Conservation (phyloP, 2,329 filamentous ascomycete genomes). For the Talaromyces marneffei region DNA sequence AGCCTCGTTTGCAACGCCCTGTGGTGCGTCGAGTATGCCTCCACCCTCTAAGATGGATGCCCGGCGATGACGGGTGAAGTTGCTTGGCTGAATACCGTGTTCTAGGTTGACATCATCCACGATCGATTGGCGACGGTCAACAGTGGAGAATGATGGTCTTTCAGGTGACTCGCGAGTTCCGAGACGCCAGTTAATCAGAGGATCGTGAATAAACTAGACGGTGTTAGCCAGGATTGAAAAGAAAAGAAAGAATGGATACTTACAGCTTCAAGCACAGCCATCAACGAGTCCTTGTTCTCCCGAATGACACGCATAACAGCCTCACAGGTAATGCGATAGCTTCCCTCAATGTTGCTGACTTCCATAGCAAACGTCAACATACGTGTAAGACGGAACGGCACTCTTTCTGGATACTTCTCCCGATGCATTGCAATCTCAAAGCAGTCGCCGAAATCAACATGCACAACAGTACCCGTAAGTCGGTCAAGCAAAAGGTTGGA, state of each 20-base stretch:
- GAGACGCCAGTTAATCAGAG: slow-evolving; percentile 95
- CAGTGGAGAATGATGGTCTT: slow-evolving; percentile 52
- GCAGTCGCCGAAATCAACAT: slow-evolving; percentile 99
- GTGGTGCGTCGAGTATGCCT: slow-evolving; percentile 40
- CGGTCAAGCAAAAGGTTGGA: slow-evolving; percentile 97
- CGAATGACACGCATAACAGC: slow-evolving; percentile 95
- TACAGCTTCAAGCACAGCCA: slow-evolving; percentile 96
- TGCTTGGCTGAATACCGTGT: slow-evolving; percentile 55
- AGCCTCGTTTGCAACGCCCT: slow-evolving; percentile 39
- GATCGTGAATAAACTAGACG: slow-evolving; percentile 90
- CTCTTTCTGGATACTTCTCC: slow-evolving; percentile 95
- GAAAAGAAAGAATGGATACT: slow-evolving; percentile 38
- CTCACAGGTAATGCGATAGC: slow-evolving; percentile 96
- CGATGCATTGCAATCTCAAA: slow-evolving; percentile 99
- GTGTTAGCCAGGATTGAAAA: not conserved
- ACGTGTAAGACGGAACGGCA: slow-evolving; percentile 93
- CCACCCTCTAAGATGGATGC: slow-evolving; percentile 62
- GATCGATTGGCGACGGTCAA: slow-evolving; percentile 55
- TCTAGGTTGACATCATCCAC: slow-evolving; percentile 46
- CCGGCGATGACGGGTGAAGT: slow-evolving; percentile 60
- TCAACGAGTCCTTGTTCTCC: slow-evolving; percentile 96
- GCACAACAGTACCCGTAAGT: slow-evolving; percentile 91
- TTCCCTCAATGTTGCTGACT: slow-evolving; percentile 98
- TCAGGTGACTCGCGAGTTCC: slow-evolving; percentile 57
- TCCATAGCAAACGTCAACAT: slow-evolving; percentile 99